Evolutionary conservation across 306 rosid genomes (phyloP).

Genomic region (Alnus glutinosa): DNA sequence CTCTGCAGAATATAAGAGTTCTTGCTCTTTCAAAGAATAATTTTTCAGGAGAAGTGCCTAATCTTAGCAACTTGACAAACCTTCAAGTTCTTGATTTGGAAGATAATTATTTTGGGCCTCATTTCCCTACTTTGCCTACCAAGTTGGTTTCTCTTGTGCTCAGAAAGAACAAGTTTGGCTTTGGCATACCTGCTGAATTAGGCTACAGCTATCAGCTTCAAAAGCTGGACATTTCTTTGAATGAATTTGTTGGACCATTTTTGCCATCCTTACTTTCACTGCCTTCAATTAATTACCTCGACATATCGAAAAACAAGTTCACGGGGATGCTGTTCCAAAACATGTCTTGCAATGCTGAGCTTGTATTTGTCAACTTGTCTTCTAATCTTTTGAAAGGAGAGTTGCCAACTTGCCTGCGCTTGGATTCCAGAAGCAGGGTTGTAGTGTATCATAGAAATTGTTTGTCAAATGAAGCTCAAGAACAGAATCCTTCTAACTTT

Average conservation of each 20-base stretch:
- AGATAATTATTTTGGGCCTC: constrained; percentile 68
- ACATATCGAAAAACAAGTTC: constrained; percentile 71
- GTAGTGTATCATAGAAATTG: constrained; percentile 61
- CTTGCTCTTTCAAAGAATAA: constrained; percentile 68
- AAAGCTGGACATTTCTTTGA: constrained; percentile 75
- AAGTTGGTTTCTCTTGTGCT: constrained; percentile 68
- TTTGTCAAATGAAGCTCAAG: constrained; percentile 49
- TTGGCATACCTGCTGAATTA: constrained; percentile 56
- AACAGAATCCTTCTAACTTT: constrained; percentile 50
- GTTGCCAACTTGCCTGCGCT: constrained; percentile 61
- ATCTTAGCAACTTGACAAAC: constrained; percentile 59
- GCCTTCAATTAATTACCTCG: constrained; percentile 74
- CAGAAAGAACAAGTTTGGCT: constrained; percentile 64
- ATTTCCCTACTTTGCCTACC: constrained; percentile 65
- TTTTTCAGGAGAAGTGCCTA: constrained; percentile 69
- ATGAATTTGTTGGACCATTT: constrained; percentile 79
- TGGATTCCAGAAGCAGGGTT: constrained; percentile 33
- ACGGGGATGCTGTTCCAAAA: constrained; percentile 67
- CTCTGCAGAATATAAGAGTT: constrained; percentile 54
- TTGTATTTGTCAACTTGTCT: constrained; percentile 69
- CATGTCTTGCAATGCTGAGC: constrained; percentile 65
- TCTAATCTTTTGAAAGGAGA: constrained; percentile 83
- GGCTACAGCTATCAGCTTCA: constrained; percentile 61
- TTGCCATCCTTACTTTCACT: constrained; percentile 54
- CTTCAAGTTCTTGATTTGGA: constrained; percentile 75